phyloP scores from a whole-genome alignment of 2,329 filamentous ascomycete genomes.

The Corynespora cassiicola region DNA sequence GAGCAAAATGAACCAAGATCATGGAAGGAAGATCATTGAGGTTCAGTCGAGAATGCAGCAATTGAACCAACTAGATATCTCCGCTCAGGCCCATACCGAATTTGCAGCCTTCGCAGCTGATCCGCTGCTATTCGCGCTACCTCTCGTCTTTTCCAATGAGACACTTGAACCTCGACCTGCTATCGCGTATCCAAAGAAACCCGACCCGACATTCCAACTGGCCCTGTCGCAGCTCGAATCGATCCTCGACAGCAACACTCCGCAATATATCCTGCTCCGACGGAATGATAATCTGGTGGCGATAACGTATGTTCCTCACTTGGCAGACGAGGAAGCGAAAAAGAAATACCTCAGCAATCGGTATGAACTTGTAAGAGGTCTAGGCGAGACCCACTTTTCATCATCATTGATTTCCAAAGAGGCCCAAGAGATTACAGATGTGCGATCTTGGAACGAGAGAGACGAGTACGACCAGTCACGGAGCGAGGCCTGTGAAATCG shows the following conservation, averaged over 20 bases:
- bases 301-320: conserved; percentile 34
- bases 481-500: conserved; percentile 1
- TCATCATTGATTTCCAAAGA: conserved; percentile 35
- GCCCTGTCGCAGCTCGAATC: conserved; percentile 23
- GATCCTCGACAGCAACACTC: conserved; percentile 15
- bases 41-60: no score
- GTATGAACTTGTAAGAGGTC: conserved; percentile 11
- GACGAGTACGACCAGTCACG: conserved; percentile 8
- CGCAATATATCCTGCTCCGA: conserved; percentile 29
- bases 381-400: conserved; percentile 23
- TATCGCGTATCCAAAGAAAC: conserved; percentile 6
- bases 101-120: conserved; percentile 17
- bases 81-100: conserved; percentile 7
- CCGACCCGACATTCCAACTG: conserved; percentile 12
- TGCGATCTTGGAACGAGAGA: conserved; percentile 32
- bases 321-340: conserved; percentile 14
- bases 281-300: conserved; percentile 15
- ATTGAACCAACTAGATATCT: conserved; percentile 5
- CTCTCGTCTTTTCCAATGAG: conserved; percentile 6
- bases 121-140: conserved; percentile 13
- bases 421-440: conserved; percentile 30
- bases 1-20: conserved; percentile 2
- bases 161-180: conserved; percentile 7
- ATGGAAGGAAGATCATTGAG: conserved; percentile 1
- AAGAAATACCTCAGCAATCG: conserved; percentile 18